Percentiles rank a stretch among this genome's conserved stretches.
Evolutionary conservation across 75 land plant genomes (phyloP).

Genomic region (Pinus taeda): DNA sequence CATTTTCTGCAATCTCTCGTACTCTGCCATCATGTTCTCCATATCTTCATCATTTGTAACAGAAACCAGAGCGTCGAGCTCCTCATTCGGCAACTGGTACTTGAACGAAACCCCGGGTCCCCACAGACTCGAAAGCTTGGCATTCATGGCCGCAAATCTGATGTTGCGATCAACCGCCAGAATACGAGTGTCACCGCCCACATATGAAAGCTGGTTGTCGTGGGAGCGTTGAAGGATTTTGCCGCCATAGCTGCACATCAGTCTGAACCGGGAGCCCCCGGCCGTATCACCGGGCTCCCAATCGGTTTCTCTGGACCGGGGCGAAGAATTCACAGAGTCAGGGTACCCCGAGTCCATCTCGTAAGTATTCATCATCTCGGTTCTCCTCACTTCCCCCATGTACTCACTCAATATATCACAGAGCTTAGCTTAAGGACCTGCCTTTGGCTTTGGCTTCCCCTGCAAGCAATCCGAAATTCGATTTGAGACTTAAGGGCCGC

Average conservation of each 20-base stretch:
- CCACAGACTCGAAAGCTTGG: slow-evolving; percentile 49
- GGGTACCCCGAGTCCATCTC: slow-evolving; percentile 24
- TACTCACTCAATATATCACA: too few relatives aligned
- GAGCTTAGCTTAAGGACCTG: too few relatives aligned
- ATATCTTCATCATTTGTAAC: slow-evolving; percentile 93
- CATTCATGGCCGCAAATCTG: slow-evolving; percentile 34
- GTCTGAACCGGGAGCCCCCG: slow-evolving; percentile 36
- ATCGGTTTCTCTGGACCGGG: slow-evolving; percentile 44
- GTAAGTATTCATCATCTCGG: too few relatives aligned
- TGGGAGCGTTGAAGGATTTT: slow-evolving; percentile 73
- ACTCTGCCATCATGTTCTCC: slow-evolving; percentile 97
- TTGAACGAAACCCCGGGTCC: slow-evolving; percentile 45
- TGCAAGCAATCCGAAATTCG: too few relatives aligned
- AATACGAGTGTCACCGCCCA: slow-evolving; percentile 91
- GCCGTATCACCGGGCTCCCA: background rate
- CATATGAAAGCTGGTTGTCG: slow-evolving; percentile 79
- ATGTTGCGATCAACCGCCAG: slow-evolving; percentile 64
- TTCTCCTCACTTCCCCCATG: too few relatives aligned
- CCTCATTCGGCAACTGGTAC: slow-evolving; percentile 94
- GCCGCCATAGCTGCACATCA: slow-evolving; percentile 96
- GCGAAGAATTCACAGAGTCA: slow-evolving; percentile 55
- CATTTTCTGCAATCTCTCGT: slow-evolving; percentile 48
- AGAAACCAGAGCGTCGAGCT: slow-evolving; percentile 85
- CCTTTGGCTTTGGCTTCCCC: too few relatives aligned
- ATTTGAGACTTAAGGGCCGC: too few relatives aligned